Percentiles rank a stretch among this genome's conserved stretches.
Evolutionary conservation across 2,329 filamentous ascomycete genomes (phyloP).

Genomic region (Helotiales sp.): DNA sequence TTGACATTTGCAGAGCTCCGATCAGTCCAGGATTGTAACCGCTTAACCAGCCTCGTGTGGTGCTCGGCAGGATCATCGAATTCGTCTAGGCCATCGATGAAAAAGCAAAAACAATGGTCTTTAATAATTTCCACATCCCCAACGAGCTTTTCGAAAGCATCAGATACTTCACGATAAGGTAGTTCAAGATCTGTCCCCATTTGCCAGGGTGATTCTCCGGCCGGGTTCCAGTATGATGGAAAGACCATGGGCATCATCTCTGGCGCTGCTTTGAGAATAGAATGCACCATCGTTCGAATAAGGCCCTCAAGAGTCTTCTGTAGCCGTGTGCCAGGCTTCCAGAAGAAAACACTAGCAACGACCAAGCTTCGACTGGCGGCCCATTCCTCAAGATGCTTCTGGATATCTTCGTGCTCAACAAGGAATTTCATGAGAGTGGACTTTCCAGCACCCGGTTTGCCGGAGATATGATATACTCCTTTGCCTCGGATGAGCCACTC

Average conservation of each 20-base stretch:
- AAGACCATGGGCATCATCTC: conserved; percentile 16
- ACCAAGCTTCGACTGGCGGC: conserved; percentile 24
- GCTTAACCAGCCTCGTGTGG: conserved; percentile 28
- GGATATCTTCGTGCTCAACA: background rate
- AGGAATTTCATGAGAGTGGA: conserved; percentile 33
- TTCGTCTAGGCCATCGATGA: conserved; percentile 46
- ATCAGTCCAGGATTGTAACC: conserved; percentile 18
- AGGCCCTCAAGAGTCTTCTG: conserved; percentile 26
- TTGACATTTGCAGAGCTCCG: conserved; percentile 17
- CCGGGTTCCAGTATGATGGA: background rate
- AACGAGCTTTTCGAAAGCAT: background rate
- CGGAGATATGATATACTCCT: conserved; percentile 25
- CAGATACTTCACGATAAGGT: background rate
- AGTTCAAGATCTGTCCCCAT: background rate
- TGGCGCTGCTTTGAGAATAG: conserved; percentile 16
- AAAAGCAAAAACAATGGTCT: conserved; percentile 40
- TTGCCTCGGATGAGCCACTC: conserved; percentile 16
- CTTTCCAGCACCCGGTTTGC: conserved; percentile 32
- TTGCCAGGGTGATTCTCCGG: background rate
- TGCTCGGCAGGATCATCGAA: conserved; percentile 38
- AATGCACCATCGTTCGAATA: conserved; percentile 16
- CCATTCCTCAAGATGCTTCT: conserved; percentile 38
- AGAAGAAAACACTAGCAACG: conserved; percentile 52
- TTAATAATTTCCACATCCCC: background rate
- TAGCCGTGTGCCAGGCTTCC: conserved; percentile 46